Conservation (phyloP, 495 filamentous ascomycete species). For the Mytilinidion resinicola region DNA sequence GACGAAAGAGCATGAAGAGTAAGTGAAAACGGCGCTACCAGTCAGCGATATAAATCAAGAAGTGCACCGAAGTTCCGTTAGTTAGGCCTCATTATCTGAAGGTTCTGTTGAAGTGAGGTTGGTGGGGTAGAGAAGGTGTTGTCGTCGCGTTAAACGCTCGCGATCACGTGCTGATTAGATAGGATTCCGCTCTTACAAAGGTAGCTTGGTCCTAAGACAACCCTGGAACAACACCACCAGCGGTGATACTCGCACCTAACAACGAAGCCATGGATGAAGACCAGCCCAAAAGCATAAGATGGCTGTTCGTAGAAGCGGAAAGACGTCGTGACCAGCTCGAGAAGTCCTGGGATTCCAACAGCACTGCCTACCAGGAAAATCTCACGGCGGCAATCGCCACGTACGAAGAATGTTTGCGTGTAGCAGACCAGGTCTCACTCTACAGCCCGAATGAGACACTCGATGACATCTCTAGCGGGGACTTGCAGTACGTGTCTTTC, state of each 20-base stretch:
- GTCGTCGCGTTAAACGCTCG: no score
- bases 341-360: slow-evolving; percentile 44
- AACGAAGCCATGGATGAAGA: slow-evolving; percentile 45
- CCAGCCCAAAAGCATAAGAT: slow-evolving; percentile 51
- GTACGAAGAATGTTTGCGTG: slow-evolving; percentile 65
- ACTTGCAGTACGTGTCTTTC: slow-evolving; percentile 58
- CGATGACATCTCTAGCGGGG: slow-evolving; percentile 79
- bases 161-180: no score
- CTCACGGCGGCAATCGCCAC: slow-evolving; percentile 58
- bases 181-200: no score
- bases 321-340: slow-evolving; percentile 45
- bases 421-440: slow-evolving; percentile 63
- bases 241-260: no score
- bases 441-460: slow-evolving; percentile 88
- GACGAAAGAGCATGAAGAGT: no score
- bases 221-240: not conserved
- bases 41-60: no score
- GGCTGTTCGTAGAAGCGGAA: slow-evolving; percentile 53
- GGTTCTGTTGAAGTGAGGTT: no score
- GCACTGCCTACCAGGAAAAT: slow-evolving; percentile 57
- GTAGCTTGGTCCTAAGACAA: not conserved
- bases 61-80: no score
- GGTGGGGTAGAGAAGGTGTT: no score
- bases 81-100: no score
- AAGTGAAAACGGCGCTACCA: no score